These are phyloP conservation scores for Fusarium pilosicola DNA, from an alignment of 2,329 filamentous ascomycete species.

Conservation along the genomic window DNA sequence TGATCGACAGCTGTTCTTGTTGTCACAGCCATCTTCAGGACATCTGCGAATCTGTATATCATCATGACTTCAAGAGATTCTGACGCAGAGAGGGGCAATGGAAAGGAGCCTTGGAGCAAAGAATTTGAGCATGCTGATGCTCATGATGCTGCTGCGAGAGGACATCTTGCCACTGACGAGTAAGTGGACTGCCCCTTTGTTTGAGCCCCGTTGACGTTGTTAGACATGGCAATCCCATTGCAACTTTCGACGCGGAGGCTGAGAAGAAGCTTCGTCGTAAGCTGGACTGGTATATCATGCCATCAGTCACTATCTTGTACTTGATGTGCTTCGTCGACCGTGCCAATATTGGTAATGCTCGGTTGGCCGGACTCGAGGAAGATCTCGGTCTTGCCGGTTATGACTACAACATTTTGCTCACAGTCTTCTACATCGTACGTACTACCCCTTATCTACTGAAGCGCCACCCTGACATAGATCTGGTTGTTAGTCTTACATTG, in stretches of 20 bases:
- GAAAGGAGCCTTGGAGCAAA: background rate
- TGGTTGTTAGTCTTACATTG: constrained; percentile 57
- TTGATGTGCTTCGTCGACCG: constrained; percentile 75
- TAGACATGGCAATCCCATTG: constrained; percentile 13
- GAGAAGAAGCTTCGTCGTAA: constrained; percentile 14
- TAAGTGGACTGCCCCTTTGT: background rate
- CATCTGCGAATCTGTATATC: too few relatives aligned
- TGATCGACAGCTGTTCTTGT: background rate
- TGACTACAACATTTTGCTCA: constrained; percentile 12
- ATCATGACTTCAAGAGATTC: constrained; percentile 1
- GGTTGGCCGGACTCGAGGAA: constrained; percentile 61
- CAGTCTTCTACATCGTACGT: constrained; percentile 14
- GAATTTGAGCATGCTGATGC: background rate
- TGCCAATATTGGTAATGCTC: constrained; percentile 75
- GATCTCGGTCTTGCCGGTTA: constrained; percentile 66
- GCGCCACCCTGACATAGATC: background rate
- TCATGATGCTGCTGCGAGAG: constrained; percentile 12
- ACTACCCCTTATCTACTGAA: background rate
- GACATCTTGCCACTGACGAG: constrained; percentile 17
- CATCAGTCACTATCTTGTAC: constrained; percentile 28
- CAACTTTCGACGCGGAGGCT: constrained; percentile 2
- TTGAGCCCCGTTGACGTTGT: background rate
- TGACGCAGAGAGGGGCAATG: constrained; percentile 3
- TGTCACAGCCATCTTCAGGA: background rate
- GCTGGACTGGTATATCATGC: constrained; percentile 14